Evolutionary conservation across 345 rosid genomes (phyloP), one percentile per base, ranked within the genome.

Genomic region (Citrus glauca): DNA sequence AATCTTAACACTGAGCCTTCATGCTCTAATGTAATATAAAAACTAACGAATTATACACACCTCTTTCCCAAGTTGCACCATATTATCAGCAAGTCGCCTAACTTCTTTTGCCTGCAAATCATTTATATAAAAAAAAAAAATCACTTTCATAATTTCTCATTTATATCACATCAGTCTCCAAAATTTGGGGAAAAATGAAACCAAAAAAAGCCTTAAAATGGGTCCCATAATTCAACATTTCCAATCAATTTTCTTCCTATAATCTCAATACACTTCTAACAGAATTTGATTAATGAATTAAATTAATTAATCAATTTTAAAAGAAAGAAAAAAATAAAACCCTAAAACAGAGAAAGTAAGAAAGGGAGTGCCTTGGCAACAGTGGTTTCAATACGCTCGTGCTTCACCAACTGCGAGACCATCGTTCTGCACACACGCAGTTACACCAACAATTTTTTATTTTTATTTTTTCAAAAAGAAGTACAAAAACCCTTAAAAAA

Each of bases 381-480:
- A 17, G 97, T 93, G 75, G 99, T 95, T 72, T 93, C 97, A 16
- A 93, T 91, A 5, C 98, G 88, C 84, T 95, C 98, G 78, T 93
- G 99, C 86, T 93, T 93, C 80, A 93, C 93, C 89, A 95, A 50
- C 77, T 93, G 98, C n/a, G 99, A 95, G 33, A 92, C 99, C 97
- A 95, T 85, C 50, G 97, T 93, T 83, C 99, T 93, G 86, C 27
- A 35, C 71, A 74, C 2, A 66, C 32, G 60, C 50, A 61, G 73
- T 68, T 77, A 74, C 75, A 61, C 28, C 1, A 27, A 57, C 62
- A 20, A 68, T 4, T 17, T 7, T 53, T 22, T 11, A 69, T 9
- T 60, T 25, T 9, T 22, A 2, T 11, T 24, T 60, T 22, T 50
- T 20, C 68, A 56, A 16, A 56, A 30, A 59, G 40, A 4, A 5